These are phyloP conservation scores for Coemansia sp. DNA, from an alignment of 192 early-diverging fungal species.

Conservation along the genomic window DNA sequence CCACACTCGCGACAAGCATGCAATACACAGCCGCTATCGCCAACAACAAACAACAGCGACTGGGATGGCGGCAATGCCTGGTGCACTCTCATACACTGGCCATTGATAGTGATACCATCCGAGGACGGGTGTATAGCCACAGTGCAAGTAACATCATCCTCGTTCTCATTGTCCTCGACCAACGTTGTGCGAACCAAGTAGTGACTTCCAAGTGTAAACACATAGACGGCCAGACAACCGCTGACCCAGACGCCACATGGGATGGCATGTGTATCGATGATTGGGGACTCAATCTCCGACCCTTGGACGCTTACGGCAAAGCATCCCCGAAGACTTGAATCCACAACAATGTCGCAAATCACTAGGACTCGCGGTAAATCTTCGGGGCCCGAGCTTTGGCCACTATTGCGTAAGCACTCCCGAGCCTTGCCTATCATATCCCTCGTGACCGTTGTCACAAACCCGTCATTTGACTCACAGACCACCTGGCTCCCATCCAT, in stretches of 20 bases:
- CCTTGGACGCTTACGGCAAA: constrained; percentile 21
- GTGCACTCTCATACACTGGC: constrained; percentile 44
- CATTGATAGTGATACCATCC: constrained; percentile 12
- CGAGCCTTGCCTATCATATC: background rate
- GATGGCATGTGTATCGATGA: background rate
- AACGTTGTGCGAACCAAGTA: constrained; percentile 29
- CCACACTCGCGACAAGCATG: constrained; percentile 27
- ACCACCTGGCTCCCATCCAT: constrained; percentile 19
- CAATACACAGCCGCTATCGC: constrained; percentile 13
- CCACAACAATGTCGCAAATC: constrained; percentile 42
- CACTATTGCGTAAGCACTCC: constrained; percentile 39
- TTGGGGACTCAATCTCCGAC: background rate
- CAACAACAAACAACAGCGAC: constrained; percentile 35
- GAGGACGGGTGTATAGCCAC: background rate
- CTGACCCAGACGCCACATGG: constrained; percentile 17
- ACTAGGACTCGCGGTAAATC: constrained; percentile 4
- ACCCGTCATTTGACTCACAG: background rate
- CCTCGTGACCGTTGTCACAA: background rate
- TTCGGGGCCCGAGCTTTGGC: constrained; percentile 8
- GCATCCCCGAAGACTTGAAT: constrained; percentile 14
- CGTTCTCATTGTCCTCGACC: constrained; percentile 6
- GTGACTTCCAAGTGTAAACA: constrained; percentile 17
- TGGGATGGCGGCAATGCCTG: constrained; percentile 7
- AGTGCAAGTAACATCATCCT: background rate
- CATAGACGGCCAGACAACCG: constrained; percentile 25